A percentile compares a stretch with the other conserved stretches of the same genome.
phyloP scores from a whole-genome alignment of 306 rosid genomes.

The Gillenia trifoliata region DNA sequence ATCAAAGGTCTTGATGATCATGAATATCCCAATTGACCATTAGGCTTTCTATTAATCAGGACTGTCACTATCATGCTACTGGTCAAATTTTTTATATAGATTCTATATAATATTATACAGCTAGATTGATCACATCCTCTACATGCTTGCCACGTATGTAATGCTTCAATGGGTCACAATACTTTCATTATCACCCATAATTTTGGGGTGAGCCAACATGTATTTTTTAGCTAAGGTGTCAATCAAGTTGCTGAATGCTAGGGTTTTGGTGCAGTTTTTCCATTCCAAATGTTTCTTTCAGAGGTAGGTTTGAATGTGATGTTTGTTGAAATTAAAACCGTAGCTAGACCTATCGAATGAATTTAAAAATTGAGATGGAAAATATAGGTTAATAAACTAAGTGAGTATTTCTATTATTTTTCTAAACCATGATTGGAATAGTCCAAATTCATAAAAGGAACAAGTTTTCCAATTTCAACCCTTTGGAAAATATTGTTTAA shows the following conservation, averaged over 20 bases:
- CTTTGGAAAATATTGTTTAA: slow-evolving; percentile 24
- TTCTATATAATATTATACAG: slow-evolving; percentile 10
- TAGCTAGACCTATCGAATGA: slow-evolving; percentile 28
- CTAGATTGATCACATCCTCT: slow-evolving; percentile 21
- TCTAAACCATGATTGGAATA: slow-evolving; percentile 22
- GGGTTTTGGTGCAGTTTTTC: slow-evolving; percentile 38
- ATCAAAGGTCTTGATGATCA: slow-evolving; percentile 18
- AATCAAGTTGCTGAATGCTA: slow-evolving; percentile 33
- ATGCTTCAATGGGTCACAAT: not conserved
- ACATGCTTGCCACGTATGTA: slow-evolving; percentile 30
- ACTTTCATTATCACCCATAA: not conserved
- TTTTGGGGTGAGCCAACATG: slow-evolving; percentile 1
- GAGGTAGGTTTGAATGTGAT: slow-evolving; percentile 66
- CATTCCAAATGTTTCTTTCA: slow-evolving; percentile 59
- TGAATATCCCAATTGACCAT: slow-evolving; percentile 15
- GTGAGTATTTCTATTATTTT: not conserved
- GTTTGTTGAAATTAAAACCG: slow-evolving; percentile 48
- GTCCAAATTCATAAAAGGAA: slow-evolving; percentile 37
- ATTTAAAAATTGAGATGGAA: slow-evolving; percentile 5
- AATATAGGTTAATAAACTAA: not conserved
- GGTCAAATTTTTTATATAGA: slow-evolving; percentile 14
- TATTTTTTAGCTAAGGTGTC: slow-evolving; percentile 30
- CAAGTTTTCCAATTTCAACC: slow-evolving; percentile 31
- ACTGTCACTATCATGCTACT: slow-evolving; percentile 4
- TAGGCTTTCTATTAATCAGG: not conserved